Conservation (phyloP, 1,284 basidiomycete genomes). For the Crucibulum cyathiforme region DNA sequence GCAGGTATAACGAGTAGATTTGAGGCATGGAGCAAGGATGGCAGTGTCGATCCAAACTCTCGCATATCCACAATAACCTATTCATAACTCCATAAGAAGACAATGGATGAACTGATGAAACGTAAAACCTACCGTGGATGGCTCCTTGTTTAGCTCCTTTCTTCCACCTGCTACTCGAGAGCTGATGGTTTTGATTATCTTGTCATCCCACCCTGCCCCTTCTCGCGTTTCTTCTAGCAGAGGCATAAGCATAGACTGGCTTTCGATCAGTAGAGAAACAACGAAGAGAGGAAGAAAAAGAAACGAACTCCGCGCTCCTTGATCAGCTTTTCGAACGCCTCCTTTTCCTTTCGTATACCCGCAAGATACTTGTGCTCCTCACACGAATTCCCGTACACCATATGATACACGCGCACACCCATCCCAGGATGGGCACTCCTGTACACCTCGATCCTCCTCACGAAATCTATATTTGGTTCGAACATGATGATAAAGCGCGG, state of each 20-base stretch:
- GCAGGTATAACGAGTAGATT: conserved; percentile 86
- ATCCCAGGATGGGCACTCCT: conserved; percentile 81
- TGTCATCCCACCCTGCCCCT: conserved; percentile 53
- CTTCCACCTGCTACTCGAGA: conserved; percentile 89
- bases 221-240: conserved; percentile 76
- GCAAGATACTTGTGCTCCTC: conserved; percentile 97
- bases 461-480: conserved; percentile 93
- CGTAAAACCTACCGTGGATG: conserved; percentile 64
- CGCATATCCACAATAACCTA: conserved; percentile 96
- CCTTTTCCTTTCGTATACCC: conserved; percentile 89
- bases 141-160: conserved; percentile 68
- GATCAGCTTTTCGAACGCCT: conserved; percentile 93
- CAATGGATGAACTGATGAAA: conserved; percentile 5
- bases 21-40: conserved; percentile 88
- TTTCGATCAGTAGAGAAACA: background rate
- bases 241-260: conserved; percentile 89
- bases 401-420: conserved; percentile 92
- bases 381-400: conserved; percentile 91
- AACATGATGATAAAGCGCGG: conserved; percentile 96
- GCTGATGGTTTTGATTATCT: conserved; percentile 85
- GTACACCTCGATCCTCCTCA: conserved; percentile 92
- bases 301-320: conserved; percentile 85
- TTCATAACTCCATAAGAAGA: background rate
- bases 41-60: conserved; percentile 93
- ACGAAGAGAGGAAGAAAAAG: background rate